Evolutionary conservation across 148 eudicot species (phyloP).

Genomic region (Fallopia convolvulus): DNA sequence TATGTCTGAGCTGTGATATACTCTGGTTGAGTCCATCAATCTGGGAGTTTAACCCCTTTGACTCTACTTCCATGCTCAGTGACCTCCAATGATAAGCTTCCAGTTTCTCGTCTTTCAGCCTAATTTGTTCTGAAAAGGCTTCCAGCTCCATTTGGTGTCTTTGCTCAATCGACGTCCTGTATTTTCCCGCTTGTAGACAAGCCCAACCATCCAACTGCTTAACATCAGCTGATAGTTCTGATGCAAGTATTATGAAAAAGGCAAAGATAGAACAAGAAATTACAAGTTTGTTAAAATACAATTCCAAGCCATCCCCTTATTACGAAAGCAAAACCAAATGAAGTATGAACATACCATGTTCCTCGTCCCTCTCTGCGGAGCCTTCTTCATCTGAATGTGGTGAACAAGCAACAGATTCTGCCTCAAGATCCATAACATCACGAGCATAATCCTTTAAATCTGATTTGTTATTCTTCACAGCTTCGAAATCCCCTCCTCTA

Average conservation of each 20-base stretch:
- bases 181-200: conserved; percentile 50
- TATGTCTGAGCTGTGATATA: conserved; percentile 46
- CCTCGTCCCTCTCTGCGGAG: conserved; percentile 26
- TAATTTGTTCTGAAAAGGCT: conserved; percentile 65
- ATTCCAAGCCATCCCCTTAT: background rate
- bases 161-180: conserved; percentile 40
- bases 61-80: conserved; percentile 57
- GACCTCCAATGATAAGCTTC: conserved; percentile 65
- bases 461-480: conserved; percentile 17
- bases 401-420: conserved; percentile 24
- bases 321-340: background rate
- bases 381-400: conserved; percentile 23
- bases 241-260: background rate
- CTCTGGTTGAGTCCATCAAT: conserved; percentile 57
- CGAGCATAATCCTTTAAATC: conserved; percentile 18
- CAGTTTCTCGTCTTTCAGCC: conserved; percentile 66
- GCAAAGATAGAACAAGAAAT: background rate
- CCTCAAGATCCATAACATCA: conserved; percentile 33
- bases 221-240: conserved; percentile 33
- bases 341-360: conserved; percentile 37
- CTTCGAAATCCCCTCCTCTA: conserved; percentile 14
- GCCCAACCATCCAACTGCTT: conserved; percentile 55
- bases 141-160: conserved; percentile 62
- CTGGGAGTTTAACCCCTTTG: conserved; percentile 48
- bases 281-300: background rate